phyloP scores from a whole-genome alignment of 306 rosid species.

The Vigna mungo region DNA sequence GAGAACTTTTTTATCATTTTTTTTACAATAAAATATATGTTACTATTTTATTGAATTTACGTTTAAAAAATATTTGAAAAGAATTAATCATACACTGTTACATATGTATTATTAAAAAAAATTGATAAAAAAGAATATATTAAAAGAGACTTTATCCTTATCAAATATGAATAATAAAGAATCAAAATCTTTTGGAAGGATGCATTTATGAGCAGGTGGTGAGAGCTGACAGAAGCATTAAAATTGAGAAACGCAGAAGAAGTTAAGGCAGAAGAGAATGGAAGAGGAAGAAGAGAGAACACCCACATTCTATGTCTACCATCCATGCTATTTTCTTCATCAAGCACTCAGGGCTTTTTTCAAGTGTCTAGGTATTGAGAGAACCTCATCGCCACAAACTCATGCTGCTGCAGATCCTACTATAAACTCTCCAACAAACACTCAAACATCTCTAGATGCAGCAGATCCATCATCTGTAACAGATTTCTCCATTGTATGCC shows the following conservation, averaged over 20 bases:
- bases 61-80: too few species aligned
- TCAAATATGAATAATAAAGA: too few species aligned
- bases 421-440: not conserved
- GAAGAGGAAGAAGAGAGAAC: slow-evolving; percentile 37
- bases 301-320: slow-evolving; percentile 10
- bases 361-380: slow-evolving; percentile 52
- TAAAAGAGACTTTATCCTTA: too few species aligned
- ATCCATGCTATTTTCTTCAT: slow-evolving; percentile 42
- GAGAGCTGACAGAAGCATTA: not conserved
- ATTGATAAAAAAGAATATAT: too few species aligned
- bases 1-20: too few species aligned
- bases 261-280: slow-evolving; percentile 25
- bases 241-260: not conserved
- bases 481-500: not conserved
- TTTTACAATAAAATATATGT: too few species aligned
- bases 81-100: too few species aligned
- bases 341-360: slow-evolving; percentile 39
- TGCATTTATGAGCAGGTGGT: slow-evolving; percentile 14
- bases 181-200: not conserved
- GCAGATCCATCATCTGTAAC: slow-evolving; percentile 25
- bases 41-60: too few species aligned
- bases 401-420: not conserved
- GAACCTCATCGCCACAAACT: not conserved
- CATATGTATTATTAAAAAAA: too few species aligned
- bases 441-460: slow-evolving; percentile 6